Base-by-base conservation (phyloP, 2,329 filamentous ascomycete species). In the Coniochaeta sp. region DNA sequence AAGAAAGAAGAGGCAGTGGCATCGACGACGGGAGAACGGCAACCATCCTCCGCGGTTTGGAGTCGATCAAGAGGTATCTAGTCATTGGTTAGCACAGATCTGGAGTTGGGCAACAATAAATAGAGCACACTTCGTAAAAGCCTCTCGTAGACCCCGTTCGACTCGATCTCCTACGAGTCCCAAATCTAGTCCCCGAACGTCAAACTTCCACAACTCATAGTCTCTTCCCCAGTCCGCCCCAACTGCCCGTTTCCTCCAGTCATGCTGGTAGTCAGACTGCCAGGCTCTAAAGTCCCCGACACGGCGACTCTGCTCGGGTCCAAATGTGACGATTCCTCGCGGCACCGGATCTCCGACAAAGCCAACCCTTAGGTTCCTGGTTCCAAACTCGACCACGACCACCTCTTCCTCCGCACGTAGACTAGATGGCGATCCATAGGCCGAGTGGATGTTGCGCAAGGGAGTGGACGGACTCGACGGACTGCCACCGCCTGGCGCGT, bases 151-250 rank as follows among this genome's bases (percentile, higher is more conserved):
- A 7, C 88, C 85, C 58, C 92, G 83, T 72, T 97, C 95, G 58
- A 99, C 81, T 74, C 90, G 93, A 72, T 98, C 93, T 63, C 89
- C 86, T 0, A 97, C 84, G 55, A 98, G 75, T 0, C 88, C 91
- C 61, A 96, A 71, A 68, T 98, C 90, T 14, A 90, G 71, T 10
- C 84, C 79, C 58, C 87, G 82, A 62, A 96, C 68, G 70, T 98
- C 90, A 66, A 85, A 82, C 60, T 82, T 82, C 88, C 93, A 99
- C 44, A 98, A 78, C 77, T 97, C 87, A 65, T 85, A 77, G 10
- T 86, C 82, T 28, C 79, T 73, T 7, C 84, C 83, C 88, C 89
- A 92, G 3, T 75, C 74, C 57, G 79, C 75, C 0, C 75, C 77
- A n/a, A 73, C 70, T 40, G 75, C 72, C 54, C 77, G 74, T 55